These are phyloP conservation scores for Coleophoma cylindrospora DNA, from an alignment of 2,329 filamentous ascomycete genomes.

Conservation along the genomic window DNA sequence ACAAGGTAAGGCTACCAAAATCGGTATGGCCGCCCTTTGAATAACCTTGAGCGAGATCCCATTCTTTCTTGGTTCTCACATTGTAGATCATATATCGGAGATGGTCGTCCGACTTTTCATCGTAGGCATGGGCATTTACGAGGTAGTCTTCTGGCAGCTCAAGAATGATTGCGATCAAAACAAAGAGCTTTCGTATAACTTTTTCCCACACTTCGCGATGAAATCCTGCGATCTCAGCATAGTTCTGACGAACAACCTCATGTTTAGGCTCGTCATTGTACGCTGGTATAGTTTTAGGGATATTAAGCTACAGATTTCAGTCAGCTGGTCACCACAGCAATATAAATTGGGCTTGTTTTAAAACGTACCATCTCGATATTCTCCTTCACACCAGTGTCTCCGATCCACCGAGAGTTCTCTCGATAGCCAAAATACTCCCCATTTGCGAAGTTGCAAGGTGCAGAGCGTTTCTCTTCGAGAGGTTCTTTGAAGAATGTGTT, in stretches of 20 bases:
- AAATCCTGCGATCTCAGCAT: constrained; percentile 51
- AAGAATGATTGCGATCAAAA: constrained; percentile 49
- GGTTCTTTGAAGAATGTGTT: constrained; percentile 51
- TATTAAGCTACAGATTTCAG: constrained; percentile 33
- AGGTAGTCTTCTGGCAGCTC: constrained; percentile 53
- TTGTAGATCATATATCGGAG: constrained; percentile 57
- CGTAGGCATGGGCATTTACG: constrained; percentile 46
- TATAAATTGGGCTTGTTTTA: neutral
- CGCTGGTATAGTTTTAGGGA: constrained; percentile 46
- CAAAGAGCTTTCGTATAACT: constrained; percentile 49
- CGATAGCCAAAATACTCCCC: constrained; percentile 43
- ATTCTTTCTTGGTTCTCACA: constrained; percentile 38
- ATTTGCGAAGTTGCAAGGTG: constrained; percentile 22
- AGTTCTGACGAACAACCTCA: constrained; percentile 38
- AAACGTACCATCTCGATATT: constrained; percentile 43
- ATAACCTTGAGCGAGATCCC: constrained; percentile 34
- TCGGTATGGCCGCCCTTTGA: constrained; percentile 48
- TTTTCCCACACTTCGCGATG: constrained; percentile 39
- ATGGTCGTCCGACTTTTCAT: constrained; percentile 48
- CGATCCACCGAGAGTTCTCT: constrained; percentile 32
- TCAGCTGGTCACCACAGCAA: neutral
- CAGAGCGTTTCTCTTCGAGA: constrained; percentile 44
- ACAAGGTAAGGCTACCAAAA: constrained; percentile 48
- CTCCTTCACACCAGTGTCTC: constrained; percentile 32
- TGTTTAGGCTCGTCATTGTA: constrained; percentile 36